Conservation (phyloP, 805 yeast genomes). For the Wickerhamiella vanderwaltii region DNA sequence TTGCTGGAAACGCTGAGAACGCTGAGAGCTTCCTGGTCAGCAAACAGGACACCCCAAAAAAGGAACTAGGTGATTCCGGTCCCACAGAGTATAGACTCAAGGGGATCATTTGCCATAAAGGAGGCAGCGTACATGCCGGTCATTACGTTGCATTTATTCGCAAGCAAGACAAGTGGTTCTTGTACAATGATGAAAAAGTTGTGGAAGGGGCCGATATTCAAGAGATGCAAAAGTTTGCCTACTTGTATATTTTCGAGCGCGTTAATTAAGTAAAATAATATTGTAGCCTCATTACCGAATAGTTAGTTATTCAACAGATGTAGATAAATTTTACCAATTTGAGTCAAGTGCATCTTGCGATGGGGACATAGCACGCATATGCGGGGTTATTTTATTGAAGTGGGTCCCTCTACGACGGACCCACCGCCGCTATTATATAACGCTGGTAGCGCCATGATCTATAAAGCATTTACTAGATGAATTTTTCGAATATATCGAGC, state of each 20-base stretch:
- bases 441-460: too few species aligned
- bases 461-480: not conserved
- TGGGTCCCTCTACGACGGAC: slow-evolving; percentile 1
- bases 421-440: too few species aligned
- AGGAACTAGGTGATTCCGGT: slow-evolving; percentile 7
- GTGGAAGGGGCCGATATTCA: slow-evolving; percentile 36
- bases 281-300: too few species aligned
- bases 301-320: too few species aligned
- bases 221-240: slow-evolving; percentile 39
- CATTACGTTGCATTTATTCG: slow-evolving; percentile 75
- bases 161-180: slow-evolving; percentile 48
- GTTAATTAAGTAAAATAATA: too few species aligned
- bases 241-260: slow-evolving; percentile 34
- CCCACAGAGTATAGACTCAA: slow-evolving; percentile 38
- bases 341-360: too few species aligned
- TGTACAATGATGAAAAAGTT: slow-evolving; percentile 84
- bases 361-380: not conserved
- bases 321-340: too few species aligned
- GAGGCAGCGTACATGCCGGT: slow-evolving; percentile 79
- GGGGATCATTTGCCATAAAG: slow-evolving; percentile 78
- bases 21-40: slow-evolving; percentile 55
- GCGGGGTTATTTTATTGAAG: not conserved
- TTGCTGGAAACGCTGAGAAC: slow-evolving; percentile 60
- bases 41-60: not conserved
- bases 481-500: not conserved